Percentiles rank a stretch among this genome's conserved stretches.
phyloP scores from a whole-genome alignment of 2,329 filamentous ascomycete genomes.

The Tolypocladium tropicale region DNA sequence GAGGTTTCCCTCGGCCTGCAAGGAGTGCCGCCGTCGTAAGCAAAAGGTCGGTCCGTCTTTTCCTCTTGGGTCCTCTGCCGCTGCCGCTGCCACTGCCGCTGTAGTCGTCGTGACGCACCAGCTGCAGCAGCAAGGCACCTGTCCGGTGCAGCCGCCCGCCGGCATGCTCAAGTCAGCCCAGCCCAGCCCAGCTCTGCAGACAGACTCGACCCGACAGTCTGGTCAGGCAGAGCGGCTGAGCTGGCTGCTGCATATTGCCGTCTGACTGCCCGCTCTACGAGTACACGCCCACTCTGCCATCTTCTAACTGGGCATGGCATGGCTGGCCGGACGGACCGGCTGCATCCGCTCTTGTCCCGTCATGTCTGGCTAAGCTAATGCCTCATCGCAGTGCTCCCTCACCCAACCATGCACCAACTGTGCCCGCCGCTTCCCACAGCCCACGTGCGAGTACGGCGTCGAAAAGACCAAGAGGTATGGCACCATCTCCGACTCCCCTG shows the following conservation, averaged over 20 bases:
- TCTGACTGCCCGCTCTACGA: neutral
- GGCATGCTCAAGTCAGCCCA: neutral
- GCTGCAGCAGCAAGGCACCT: neutral
- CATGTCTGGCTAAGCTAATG: neutral
- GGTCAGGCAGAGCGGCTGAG: neutral
- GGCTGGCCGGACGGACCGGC: neutral
- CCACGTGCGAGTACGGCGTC: slow-evolving; percentile 34
- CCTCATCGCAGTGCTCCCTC: slow-evolving; percentile 36
- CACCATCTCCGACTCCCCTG: neutral
- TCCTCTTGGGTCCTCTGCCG: neutral
- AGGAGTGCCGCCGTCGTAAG: slow-evolving; percentile 40
- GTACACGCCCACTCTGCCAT: too few species aligned
- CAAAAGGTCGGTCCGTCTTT: slow-evolving; percentile 30
- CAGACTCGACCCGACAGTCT: neutral
- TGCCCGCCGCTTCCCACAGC: slow-evolving; percentile 39
- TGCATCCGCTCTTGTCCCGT: slow-evolving; percentile 1
- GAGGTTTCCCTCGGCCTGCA: slow-evolving; percentile 30
- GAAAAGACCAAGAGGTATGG: slow-evolving; percentile 13
- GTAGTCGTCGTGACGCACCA: neutral
- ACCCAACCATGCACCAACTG: slow-evolving; percentile 45
- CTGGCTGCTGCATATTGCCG: neutral
- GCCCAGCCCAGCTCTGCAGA: neutral
- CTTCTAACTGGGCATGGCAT: neutral
- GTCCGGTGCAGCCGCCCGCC: neutral
- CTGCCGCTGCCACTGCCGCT: neutral